Base-by-base conservation (phyloP, 495 filamentous ascomycete species). In the Xylaria telfairii region DNA sequence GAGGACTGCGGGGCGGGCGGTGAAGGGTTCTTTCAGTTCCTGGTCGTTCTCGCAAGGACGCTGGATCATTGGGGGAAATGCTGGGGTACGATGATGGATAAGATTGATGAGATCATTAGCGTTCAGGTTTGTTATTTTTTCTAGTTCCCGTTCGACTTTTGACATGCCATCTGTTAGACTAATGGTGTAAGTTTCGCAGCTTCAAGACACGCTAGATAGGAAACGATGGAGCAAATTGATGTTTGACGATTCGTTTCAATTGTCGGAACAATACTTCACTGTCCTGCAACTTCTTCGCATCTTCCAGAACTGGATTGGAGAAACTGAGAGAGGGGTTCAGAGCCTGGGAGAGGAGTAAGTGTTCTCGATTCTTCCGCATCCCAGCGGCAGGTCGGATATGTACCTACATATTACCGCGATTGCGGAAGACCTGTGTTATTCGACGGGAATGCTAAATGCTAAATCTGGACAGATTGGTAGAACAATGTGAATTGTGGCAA, bases 31-130 rank as follows among this genome's bases (percentile, higher is more conserved):
- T 59, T 21, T 17, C 51, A 54, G 24, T 9, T 54, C 24, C 30
- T 54, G 26, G 7, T 34, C 21, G 32, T 37, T 59, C 32, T 34
- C 4, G 37, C 32, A 37, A 59, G 56, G 32, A 59, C 8, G 1
- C 21, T 59, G 21, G n/a, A 37, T 37, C 56, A 59, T 12, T 59
- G 30, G 32, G 37, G 32, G 15, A 59, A 21, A 59, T 59, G 56
- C 19, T 59, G 32, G 56, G 56, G 37, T 21, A 37, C 9, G 17
- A 59, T 59, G 56, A 59, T 59, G 30, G 56, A 59, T 13, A 59
- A 59, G 56, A 59, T 59, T 12, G 56, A 59, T 37, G 56, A 59
- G 4, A 59, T 59, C 12, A 59, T 59, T 10, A 59, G 56, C 32
- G 56, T 59, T 21, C 30, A 59, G 56, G 56, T 59, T 59, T 21